Base-by-base conservation (phyloP, 805 yeast species). In the Teunomyces stri region DNA sequence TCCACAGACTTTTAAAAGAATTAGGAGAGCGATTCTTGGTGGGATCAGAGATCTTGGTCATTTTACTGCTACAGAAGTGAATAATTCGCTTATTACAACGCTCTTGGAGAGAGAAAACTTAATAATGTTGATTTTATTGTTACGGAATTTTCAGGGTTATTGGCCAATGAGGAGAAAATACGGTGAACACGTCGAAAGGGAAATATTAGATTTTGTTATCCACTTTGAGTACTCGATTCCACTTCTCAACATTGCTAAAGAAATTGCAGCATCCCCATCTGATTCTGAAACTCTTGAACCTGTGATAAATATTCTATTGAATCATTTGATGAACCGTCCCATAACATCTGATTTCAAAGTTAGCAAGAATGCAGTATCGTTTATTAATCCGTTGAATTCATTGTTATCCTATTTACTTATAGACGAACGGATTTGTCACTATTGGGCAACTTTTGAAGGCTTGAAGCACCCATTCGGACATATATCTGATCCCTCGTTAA, bases 181-280 rank as follows among this genome's bases (percentile, higher is more conserved):
- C 38, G 92, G 89, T 9, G 84, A 82, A 6, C 92, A 86, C 65
- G 87, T 85, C 27, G 78, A 79, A 46, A 72, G 70, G 44, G 89
- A 85, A 56, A 70, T 72, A 35, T 68, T 68, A 25, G 79, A 73
- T 37, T 82, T 75, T 52, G 69, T 74, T 15, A 61, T 76, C 1
- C 82, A 82, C 53, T 68, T 77, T 43, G 77, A 76, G 46, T 72
- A 74, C 45, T 73, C 82, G 0, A 63, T 74, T 3, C 72, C 78
- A 0, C 52, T 78, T 18, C 66, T 74, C 36, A 69, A 69, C 29
- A 66, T 79, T 12, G 69, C 75, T 2, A 69, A 70, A 48, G 60
- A 65, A 10, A 61, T 78, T 1, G 61, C 68, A 3, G 44, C 51
- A 2, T 46, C 47, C 13, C 47, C 56, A n/a, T 45, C 51, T 22